Percentiles rank a stretch among this genome's conserved stretches.
phyloP scores from a whole-genome alignment of 352 stramenopile species.

The Phytopythium vexans region DNA sequence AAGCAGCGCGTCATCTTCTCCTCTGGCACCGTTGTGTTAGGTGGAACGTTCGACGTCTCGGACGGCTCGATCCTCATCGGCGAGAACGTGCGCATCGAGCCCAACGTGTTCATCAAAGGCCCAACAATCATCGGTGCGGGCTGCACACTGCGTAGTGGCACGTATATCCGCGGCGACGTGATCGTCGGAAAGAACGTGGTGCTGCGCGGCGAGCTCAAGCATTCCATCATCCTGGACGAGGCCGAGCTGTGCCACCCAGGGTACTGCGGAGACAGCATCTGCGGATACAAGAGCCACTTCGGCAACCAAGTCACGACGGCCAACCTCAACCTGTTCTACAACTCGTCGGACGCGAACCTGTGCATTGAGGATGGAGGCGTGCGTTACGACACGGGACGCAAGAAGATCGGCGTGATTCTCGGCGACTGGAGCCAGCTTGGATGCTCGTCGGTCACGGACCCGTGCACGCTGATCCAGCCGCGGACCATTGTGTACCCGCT shows the following conservation, averaged over 20 bases:
- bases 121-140: conserved; percentile 67
- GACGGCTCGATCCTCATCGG: conserved; percentile 68
- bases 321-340: conserved; percentile 58
- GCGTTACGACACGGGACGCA: conserved; percentile 58
- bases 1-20: conserved; percentile 56
- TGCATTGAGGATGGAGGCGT: conserved; percentile 25
- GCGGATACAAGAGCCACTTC: conserved; percentile 75
- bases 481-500: conserved; percentile 70
- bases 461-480: conserved; percentile 56
- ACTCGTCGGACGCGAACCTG: conserved; percentile 21
- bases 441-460: conserved; percentile 69
- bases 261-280: conserved; percentile 75
- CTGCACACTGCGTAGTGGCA: conserved; percentile 54
- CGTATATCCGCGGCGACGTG: conserved; percentile 70
- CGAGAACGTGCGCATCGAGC: conserved; percentile 58
- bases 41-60: conserved; percentile 66
- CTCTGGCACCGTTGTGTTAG: conserved; percentile 39
- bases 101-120: conserved; percentile 70
- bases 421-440: conserved; percentile 70
- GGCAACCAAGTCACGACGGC: conserved; percentile 82
- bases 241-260: conserved; percentile 71
- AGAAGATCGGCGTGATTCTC: conserved; percentile 70
- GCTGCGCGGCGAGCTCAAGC: conserved; percentile 68
- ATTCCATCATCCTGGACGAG: conserved; percentile 65
- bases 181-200: conserved; percentile 60